Base-by-base conservation (phyloP, 495 filamentous ascomycete species). In the Aspergillus saccharolyticus region DNA sequence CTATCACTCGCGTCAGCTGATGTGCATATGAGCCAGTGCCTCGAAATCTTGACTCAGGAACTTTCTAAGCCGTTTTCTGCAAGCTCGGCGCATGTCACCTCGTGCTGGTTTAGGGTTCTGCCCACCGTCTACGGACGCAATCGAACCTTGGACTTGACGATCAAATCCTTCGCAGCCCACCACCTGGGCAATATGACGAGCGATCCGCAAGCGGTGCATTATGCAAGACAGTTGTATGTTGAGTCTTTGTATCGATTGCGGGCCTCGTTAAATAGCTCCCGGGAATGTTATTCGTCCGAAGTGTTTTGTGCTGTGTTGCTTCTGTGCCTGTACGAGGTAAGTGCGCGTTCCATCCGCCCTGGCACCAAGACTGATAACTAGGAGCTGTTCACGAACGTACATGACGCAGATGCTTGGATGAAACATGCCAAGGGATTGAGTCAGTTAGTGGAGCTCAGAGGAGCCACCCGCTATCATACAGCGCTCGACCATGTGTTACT, bases 391-490 rank as follows among this genome's bases (percentile, higher is more conserved):
- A 58, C 70, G 16, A 66, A 74, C 44, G 60, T 58, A 1, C 52
- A 66, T n/a, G 59, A 66, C n/a, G 62, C 66, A 4, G 63, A 66
- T 18, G 67, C 67, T 4, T 74, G 70, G 70, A 74, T 74, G 69
- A 69, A 67, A 44, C 70, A 74, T 56, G 70, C 69, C n/a, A 63
- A 66, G 42, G 70, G 65, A 1, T 59, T 74, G 18, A 66, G 69
- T 44, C 67, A 70, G 44, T 42, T 74, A 39, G 61, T 66, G 14
- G 57, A 63, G 42, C 50, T 58, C 14, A 48, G 70, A 62, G 70
- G 70, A 7, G 63, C 61, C 16, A 55, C 58, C 17, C 62, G 69
- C n/a, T 70, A 69, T 44, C 45, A 49, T 12, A 67, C 63, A 12
- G 58, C 62, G 18, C 53, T 74, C 45, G 71, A 70, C 9, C 54